phyloP scores from a whole-genome alignment of 352 stramenopile genomes.

The Plasmopara viticola region DNA sequence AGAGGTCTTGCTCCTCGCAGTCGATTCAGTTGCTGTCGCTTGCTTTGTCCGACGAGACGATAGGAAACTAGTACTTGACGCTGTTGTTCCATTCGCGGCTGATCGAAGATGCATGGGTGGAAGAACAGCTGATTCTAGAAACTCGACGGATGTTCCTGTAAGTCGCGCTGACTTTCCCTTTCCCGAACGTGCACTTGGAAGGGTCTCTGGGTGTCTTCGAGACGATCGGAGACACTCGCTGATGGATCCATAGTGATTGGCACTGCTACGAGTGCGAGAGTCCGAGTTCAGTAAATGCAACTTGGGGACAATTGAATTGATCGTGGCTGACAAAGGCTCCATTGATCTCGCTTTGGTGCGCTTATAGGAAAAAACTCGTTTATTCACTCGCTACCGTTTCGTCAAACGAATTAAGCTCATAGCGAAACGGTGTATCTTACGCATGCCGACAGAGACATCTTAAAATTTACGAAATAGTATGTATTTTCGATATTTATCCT shows the following conservation, averaged over 20 bases:
- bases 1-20: slow-evolving; percentile 10
- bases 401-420: neutral
- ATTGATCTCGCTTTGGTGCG: slow-evolving; percentile 4
- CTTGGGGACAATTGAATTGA: slow-evolving; percentile 19
- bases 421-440: too few relatives aligned
- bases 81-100: neutral
- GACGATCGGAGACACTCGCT: slow-evolving; percentile 16
- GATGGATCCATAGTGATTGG: slow-evolving; percentile 1
- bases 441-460: too few relatives aligned
- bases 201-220: slow-evolving; percentile 1
- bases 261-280: slow-evolving; percentile 5
- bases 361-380: neutral
- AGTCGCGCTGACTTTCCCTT: slow-evolving; percentile 28
- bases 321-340: slow-evolving; percentile 21
- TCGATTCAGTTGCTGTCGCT: neutral
- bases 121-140: slow-evolving; percentile 28
- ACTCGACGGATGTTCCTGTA: slow-evolving; percentile 26
- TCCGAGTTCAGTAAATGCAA: slow-evolving; percentile 17
- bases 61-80: slow-evolving; percentile 7
- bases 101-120: slow-evolving; percentile 34
- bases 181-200: neutral
- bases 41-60: slow-evolving; percentile 6
- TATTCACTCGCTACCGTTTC: slow-evolving; percentile 5
- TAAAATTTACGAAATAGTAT: too few relatives aligned
- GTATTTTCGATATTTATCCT: too few relatives aligned